phyloP scores from a whole-genome alignment of 2,329 filamentous ascomycete genomes.

The Trichoderma breve region DNA sequence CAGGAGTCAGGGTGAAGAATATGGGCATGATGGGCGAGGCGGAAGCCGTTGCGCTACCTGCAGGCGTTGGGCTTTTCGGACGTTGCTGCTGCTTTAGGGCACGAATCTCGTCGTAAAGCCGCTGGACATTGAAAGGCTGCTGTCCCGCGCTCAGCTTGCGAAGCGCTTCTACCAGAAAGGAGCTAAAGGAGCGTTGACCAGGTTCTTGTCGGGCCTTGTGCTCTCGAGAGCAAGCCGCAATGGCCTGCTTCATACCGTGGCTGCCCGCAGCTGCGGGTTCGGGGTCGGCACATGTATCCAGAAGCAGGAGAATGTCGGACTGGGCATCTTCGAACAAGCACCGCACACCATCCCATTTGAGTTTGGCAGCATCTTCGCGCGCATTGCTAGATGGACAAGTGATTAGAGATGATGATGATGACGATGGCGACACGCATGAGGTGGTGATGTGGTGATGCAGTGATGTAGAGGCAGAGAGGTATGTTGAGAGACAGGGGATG shows the following conservation, averaged over 20 bases:
- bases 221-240: slow-evolving; percentile 58
- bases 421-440: slow-evolving; percentile 29
- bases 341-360: slow-evolving; percentile 63
- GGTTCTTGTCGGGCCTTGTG: slow-evolving; percentile 44
- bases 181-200: slow-evolving; percentile 55
- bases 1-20: slow-evolving; percentile 55
- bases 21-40: slow-evolving; percentile 42
- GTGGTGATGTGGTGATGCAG: slow-evolving; percentile 36
- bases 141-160: slow-evolving; percentile 48
- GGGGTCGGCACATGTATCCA: slow-evolving; percentile 60
- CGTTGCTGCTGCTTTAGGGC: slow-evolving; percentile 40
- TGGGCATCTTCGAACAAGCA: slow-evolving; percentile 61
- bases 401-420: slow-evolving; percentile 2
- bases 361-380: slow-evolving; percentile 56
- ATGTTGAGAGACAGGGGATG: slow-evolving; percentile 15
- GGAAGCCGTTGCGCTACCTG: slow-evolving; percentile 41
- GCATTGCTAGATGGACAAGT: slow-evolving; percentile 45
- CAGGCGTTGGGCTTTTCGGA: slow-evolving; percentile 40
- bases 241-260: slow-evolving; percentile 60
- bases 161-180: slow-evolving; percentile 55
- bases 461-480: slow-evolving; percentile 7
- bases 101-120: slow-evolving; percentile 56
- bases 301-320: slow-evolving; percentile 60
- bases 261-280: slow-evolving; percentile 51
- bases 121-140: slow-evolving; percentile 55